Percentiles rank a stretch among this genome's conserved stretches.
phyloP scores from a whole-genome alignment of 192 early-diverging fungal species.

The Chytriomyces sp. region DNA sequence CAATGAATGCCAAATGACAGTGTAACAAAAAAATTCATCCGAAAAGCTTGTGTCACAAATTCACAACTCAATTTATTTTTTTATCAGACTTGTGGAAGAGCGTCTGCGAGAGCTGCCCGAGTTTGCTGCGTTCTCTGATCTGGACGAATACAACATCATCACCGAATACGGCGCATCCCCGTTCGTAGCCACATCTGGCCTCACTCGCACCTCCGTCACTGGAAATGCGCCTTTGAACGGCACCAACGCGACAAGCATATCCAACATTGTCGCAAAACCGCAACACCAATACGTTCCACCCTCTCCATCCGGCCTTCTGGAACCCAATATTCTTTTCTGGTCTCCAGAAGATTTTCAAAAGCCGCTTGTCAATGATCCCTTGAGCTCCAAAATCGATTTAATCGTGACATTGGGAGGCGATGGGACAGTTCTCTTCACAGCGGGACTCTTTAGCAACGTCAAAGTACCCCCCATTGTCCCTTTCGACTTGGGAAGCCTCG shows the following conservation, averaged over 20 bases:
- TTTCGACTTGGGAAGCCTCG: constrained; percentile 89
- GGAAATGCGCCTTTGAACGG: background rate
- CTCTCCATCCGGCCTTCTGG: background rate
- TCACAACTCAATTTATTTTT: background rate
- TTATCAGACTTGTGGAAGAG: constrained; percentile 33
- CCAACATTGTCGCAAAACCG: background rate
- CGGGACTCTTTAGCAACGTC: constrained; percentile 75
- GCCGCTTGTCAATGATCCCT: constrained; percentile 4
- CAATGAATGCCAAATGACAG: constrained; percentile 42
- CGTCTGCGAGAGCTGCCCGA: constrained; percentile 37
- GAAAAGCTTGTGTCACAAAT: background rate
- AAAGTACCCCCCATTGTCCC: constrained; percentile 88
- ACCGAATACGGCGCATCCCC: constrained; percentile 21
- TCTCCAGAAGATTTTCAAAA: constrained; percentile 24
- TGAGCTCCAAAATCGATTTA: constrained; percentile 68
- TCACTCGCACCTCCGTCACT: constrained; percentile 25
- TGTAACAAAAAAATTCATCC: constrained; percentile 31
- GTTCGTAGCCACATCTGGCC: constrained; percentile 27
- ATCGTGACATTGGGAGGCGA: constrained; percentile 95
- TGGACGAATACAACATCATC: constrained; percentile 23
- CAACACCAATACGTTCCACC: background rate
- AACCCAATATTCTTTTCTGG: constrained; percentile 22
- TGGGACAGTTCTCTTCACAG: constrained; percentile 94
- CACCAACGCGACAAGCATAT: background rate
- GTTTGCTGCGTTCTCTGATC: constrained; percentile 28